Base-by-base conservation (phyloP, 805 yeast species). In the Candida schatavii region DNA sequence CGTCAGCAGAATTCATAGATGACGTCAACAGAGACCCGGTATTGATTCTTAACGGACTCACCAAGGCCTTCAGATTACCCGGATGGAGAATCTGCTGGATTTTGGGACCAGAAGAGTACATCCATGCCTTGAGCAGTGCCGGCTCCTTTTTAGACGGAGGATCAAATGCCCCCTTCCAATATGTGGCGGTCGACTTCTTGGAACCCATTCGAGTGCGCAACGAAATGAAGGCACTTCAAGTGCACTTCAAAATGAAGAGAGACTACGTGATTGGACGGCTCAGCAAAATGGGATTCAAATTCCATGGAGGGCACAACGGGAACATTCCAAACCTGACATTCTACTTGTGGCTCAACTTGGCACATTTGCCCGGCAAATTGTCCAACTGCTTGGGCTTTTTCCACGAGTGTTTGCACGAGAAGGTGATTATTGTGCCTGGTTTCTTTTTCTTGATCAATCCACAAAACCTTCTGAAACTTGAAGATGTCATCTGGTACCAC, bases 21-120 rank as follows among this genome's bases (percentile, higher is more conserved):
- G 82, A 78, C 48, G 83, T 78, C 19, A 72, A 78, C 50, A 59
- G 59, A 41, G 84, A 78, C 50, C 83, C 83, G 0, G 84, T 78
- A 6, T 66, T 78, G 49, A 76, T 78, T 44, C 66, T 78, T 46
- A 81, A 78, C 55, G 84, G 84, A 1, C 64, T 78, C 29, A 78
- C 84, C 38, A 78, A 78, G 57, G 78, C 80, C 2, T 78, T 78
- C 62, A 65, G 84, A 45, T 66, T 78, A 36, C 84, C 84, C 2
- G 84, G 84, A 1, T 78, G 83, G 83, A 66, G 84, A 59, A 73
- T 75, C 9, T 78, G 83, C 49, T 78, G 84, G 84, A 68, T 78
- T 41, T 62, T 78, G 45, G 84, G 83, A 1, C 84, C 84, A 14
- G 81, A 77, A 50, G 78, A 75, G 39, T 78, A 78, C 52, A 75